A percentile compares a stretch with the other conserved stretches of the same genome.
Evolutionary conservation across 192 early-diverging fungal genomes (phyloP).

Genomic region (Podila clonocystis): DNA sequence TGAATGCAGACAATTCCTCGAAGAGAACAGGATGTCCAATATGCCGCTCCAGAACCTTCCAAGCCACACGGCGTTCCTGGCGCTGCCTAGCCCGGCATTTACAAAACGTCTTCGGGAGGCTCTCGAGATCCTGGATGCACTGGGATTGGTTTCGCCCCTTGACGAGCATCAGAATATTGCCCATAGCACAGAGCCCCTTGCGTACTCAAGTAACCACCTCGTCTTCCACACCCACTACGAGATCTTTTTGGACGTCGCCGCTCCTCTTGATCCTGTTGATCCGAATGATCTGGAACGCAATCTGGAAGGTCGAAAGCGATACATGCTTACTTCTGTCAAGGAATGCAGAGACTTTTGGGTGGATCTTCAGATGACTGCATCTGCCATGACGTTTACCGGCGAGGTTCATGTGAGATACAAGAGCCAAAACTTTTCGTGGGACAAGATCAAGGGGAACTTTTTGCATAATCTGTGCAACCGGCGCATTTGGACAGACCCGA

Average conservation of each 20-base stretch:
- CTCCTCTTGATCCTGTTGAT: conserved; percentile 15
- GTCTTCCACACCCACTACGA: conserved; percentile 48
- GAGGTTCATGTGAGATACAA: neutral
- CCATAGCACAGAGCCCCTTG: neutral
- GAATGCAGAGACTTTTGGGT: conserved; percentile 42
- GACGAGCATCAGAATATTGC: neutral
- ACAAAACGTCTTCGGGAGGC: conserved; percentile 36
- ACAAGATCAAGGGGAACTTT: conserved; percentile 23
- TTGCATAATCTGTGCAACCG: conserved; percentile 36
- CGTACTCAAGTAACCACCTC: conserved; percentile 23
- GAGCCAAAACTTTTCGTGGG: conserved; percentile 9
- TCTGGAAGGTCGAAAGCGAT: conserved; percentile 15
- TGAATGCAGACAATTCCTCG: conserved; percentile 8
- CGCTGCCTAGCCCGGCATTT: conserved; percentile 13
- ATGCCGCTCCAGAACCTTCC: conserved; percentile 10
- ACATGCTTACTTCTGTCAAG: conserved; percentile 10
- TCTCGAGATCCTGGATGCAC: conserved; percentile 40
- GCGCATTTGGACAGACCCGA: conserved; percentile 35
- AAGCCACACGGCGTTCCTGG: neutral
- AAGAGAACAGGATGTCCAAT: conserved; percentile 13
- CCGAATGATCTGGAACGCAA: conserved; percentile 18
- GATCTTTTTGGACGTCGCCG: conserved; percentile 11
- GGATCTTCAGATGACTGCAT: conserved; percentile 35
- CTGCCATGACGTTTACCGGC: conserved; percentile 13
- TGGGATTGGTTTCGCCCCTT: conserved; percentile 32